These are phyloP conservation scores for Pythium myriotylum DNA, from an alignment of 352 stramenopile genomes.

Conservation along the genomic window DNA sequence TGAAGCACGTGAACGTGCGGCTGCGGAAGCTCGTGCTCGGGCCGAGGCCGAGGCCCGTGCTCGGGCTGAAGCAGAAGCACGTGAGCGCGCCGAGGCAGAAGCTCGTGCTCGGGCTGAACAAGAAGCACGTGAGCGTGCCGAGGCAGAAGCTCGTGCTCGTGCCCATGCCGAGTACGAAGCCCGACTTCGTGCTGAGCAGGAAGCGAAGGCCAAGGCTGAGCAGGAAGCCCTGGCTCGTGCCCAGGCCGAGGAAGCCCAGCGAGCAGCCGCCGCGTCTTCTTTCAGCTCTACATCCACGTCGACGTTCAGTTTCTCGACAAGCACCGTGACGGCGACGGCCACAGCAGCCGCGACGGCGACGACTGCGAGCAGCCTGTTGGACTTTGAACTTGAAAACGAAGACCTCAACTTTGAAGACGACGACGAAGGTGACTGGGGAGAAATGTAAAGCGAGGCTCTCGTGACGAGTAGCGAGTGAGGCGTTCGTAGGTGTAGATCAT, in stretches of 20 bases:
- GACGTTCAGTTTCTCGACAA: conserved; percentile 15
- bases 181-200: conserved; percentile 6
- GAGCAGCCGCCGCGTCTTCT: conserved; percentile 2
- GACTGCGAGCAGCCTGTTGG: conserved; percentile 53
- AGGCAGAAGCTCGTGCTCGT: conserved; percentile 11
- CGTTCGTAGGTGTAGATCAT: no score
- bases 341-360: conserved; percentile 15
- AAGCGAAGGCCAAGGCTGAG: conserved; percentile 4
- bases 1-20: conserved; percentile 25
- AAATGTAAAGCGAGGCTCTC: conserved; percentile 53
- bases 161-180: conserved; percentile 22
- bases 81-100: conserved; percentile 11
- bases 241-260: conserved; percentile 31
- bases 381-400: conserved; percentile 79
- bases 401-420: conserved; percentile 81
- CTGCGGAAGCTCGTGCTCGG: conserved; percentile 26
- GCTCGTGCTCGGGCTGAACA: conserved; percentile 17
- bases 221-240: conserved; percentile 12
- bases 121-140: conserved; percentile 12
- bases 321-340: conserved; percentile 19
- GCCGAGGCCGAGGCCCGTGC: conserved; percentile 32
- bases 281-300: conserved; percentile 22
- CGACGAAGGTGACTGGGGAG: conserved; percentile 81
- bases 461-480: no score
- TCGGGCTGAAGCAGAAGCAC: not conserved